Conservation (phyloP, 768 basidiomycete species). For the Saitozyma podzolica region DNA sequence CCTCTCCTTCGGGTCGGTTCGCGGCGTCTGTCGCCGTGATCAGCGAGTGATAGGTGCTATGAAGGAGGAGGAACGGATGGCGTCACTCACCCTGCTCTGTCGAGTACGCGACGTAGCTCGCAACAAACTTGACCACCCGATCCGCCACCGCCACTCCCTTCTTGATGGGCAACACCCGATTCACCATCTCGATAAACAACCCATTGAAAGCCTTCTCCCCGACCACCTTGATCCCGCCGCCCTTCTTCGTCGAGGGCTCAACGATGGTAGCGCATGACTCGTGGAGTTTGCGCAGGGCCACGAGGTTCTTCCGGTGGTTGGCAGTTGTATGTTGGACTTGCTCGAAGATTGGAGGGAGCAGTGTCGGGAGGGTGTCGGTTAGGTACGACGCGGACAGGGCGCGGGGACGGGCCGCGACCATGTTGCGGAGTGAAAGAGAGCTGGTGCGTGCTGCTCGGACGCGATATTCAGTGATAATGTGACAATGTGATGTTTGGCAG, state of each 20-base stretch:
- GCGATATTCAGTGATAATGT: no score
- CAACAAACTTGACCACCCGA: constrained; percentile 76
- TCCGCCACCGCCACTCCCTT: constrained; percentile 78
- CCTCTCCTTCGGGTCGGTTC: constrained; percentile 56
- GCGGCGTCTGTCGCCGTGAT: constrained; percentile 44
- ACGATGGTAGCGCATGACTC: constrained; percentile 59
- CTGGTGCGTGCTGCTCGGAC: neutral
- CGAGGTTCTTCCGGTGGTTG: constrained; percentile 87
- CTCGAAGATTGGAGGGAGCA: constrained; percentile 69
- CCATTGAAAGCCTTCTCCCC: constrained; percentile 80
- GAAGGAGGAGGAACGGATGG: neutral
- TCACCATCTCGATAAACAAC: constrained; percentile 63
- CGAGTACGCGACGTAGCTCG: constrained; percentile 71
- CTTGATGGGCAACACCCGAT: constrained; percentile 68
- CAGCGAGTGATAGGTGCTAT: neutral
- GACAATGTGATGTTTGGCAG: no score
- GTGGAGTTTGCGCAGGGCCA: constrained; percentile 78
- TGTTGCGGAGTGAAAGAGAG: neutral
- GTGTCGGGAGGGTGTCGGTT: constrained; percentile 35
- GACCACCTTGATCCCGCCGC: constrained; percentile 61
- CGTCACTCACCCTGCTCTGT: constrained; percentile 68
- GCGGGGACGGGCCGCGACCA: constrained; percentile 17
- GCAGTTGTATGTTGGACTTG: constrained; percentile 72
- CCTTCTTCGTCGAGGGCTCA: constrained; percentile 54
- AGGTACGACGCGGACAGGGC: constrained; percentile 36